Base-by-base conservation (phyloP, 1,139 yeast species). In the Blastobotrys buckinghamii region DNA sequence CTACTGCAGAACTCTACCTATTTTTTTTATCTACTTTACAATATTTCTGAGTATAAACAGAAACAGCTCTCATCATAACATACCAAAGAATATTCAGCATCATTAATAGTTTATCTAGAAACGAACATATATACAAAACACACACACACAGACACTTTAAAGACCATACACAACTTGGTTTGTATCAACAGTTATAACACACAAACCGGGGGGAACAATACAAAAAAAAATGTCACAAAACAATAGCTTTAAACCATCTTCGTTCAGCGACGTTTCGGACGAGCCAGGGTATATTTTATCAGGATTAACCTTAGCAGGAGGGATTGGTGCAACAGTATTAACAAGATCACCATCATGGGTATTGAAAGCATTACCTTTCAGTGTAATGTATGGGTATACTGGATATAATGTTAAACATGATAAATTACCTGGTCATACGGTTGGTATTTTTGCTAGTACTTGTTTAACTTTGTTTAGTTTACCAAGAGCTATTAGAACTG, bases 291-390 rank as follows among this genome's bases (percentile, higher is more conserved):
- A 73, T 59, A 81, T 92, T 24, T 74, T 85, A 60, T 79, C 90
- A 32, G 88, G 82, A n/a, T 75, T 85, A 53, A 76, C 87, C 61
- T 76, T 84, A 53, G 68, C 78, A 52, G 95, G 95, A 48, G 95
- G 95, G 42, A 55, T 79, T 38, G 77, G 81, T 67, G 95, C 95
- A 39, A 85, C 71, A 66, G 63, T 75, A 52, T 84, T 85, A 57
- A 84, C 84, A 61, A 78, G 83, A 15, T 86, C 96, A 2, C 60
- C 82, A 34, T 95, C 96, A 20, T 88, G 96, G 0, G 73, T 89
- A 49, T 69, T 81, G 41, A 95, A 94, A 1, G 97, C 97, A 30
- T 61, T 82, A 9, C 71, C 83, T 0, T 74, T 88, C 55, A 80
- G 94, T 10, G 74, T 78, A 5, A 65, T 84, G 39, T 90, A 81